Conservation (phyloP, 2,329 filamentous ascomycete genomes). For the Colletotrichum spinosum region DNA sequence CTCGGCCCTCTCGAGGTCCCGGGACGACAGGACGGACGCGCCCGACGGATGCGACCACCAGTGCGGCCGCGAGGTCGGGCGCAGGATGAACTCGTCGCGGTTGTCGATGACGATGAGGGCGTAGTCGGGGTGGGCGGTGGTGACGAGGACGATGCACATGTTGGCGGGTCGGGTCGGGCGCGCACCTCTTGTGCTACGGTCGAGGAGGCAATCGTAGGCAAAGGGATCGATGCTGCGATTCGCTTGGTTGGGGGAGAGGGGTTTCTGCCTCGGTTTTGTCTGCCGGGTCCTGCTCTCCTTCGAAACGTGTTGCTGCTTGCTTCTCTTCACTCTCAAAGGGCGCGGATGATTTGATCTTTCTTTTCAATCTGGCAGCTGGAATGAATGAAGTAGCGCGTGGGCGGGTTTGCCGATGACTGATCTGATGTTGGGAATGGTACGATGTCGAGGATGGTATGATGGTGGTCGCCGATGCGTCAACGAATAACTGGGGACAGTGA, state of each 20-base stretch:
- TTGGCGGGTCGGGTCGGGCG: too few relatives aligned
- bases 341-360: not conserved
- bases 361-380: conserved; percentile 11
- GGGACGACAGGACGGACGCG: conserved; percentile 65
- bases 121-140: conserved; percentile 81
- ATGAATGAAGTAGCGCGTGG: conserved; percentile 8
- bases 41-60: conserved; percentile 68
- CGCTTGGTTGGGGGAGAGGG: not conserved
- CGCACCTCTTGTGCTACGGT: too few relatives aligned
- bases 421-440: not conserved
- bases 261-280: not conserved
- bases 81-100: conserved; percentile 78
- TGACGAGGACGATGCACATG: conserved; percentile 85
- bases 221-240: not conserved
- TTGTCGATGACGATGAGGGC: conserved; percentile 82
- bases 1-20: conserved; percentile 71
- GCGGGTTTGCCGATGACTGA: conserved; percentile 19
- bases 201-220: too few relatives aligned
- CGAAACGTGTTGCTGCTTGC: too few relatives aligned
- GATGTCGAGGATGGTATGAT: not conserved
- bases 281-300: too few relatives aligned
- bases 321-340: too few relatives aligned
- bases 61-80: conserved; percentile 72
- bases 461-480: conserved; percentile 9
- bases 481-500: too few relatives aligned